Evolutionary conservation across 2,329 filamentous ascomycete genomes (phyloP).

Genomic region (Coniella lustricola): DNA sequence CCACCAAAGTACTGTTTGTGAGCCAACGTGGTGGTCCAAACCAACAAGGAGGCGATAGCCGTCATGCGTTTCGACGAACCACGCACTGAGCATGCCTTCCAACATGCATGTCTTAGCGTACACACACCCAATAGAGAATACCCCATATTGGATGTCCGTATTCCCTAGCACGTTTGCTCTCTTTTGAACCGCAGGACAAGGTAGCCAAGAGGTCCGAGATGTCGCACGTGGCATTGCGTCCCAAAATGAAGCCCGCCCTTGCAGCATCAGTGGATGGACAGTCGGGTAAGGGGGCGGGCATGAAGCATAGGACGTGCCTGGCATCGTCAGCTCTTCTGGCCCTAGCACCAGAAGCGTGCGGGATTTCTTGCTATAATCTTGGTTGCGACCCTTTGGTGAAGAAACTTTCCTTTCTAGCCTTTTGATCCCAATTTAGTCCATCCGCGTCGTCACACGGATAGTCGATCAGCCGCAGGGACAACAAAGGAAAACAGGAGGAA

Average conservation of each 20-base stretch:
- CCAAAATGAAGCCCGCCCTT: background rate
- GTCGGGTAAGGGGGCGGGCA: too few relatives aligned
- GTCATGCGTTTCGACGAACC: background rate
- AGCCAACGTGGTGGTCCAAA: background rate
- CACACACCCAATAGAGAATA: background rate
- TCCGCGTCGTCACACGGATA: too few relatives aligned
- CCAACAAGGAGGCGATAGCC: background rate
- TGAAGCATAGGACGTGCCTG: too few relatives aligned
- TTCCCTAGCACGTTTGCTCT: background rate
- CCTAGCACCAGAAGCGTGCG: too few relatives aligned
- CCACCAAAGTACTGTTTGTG: background rate
- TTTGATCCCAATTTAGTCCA: background rate
- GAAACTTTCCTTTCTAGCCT: background rate
- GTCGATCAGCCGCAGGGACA: too few relatives aligned
- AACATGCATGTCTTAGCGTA: background rate
- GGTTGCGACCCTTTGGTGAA: too few relatives aligned
- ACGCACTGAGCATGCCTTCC: background rate
- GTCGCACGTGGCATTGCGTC: background rate
- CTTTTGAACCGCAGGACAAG: background rate
- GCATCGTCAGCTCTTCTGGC: too few relatives aligned
- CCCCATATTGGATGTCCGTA: background rate
- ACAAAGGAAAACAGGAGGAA: too few relatives aligned
- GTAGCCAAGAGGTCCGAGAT: background rate
- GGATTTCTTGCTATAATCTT: too few relatives aligned
- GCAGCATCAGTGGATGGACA: background rate